Evolutionary conservation across 306 rosid species (phyloP).

Genomic region (Trifolium fragiferum): DNA sequence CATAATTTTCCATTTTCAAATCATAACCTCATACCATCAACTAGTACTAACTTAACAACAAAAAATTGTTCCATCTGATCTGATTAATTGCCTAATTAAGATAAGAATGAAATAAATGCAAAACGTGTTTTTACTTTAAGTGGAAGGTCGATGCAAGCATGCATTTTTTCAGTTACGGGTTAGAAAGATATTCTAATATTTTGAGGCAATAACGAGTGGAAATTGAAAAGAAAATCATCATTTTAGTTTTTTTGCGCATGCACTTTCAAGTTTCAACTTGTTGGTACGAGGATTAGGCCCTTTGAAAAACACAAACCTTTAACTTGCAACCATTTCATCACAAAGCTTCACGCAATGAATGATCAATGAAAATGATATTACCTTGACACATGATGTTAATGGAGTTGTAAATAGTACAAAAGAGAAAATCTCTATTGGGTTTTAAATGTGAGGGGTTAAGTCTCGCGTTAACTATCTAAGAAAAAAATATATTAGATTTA

Average conservation of each 20-base stretch:
- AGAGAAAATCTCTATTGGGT: no score
- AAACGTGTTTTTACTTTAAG: slow-evolving; percentile 41
- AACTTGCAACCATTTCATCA: slow-evolving; percentile 30
- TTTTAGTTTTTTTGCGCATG: slow-evolving; percentile 3
- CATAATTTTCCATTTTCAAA: neutral
- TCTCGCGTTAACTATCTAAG: no score
- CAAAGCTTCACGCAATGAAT: slow-evolving; percentile 62
- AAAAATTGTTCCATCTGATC: neutral
- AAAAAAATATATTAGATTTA: no score
- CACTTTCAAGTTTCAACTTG: slow-evolving; percentile 36
- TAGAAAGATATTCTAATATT: slow-evolving; percentile 48
- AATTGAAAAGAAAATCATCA: slow-evolving; percentile 1
- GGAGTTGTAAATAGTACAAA: neutral
- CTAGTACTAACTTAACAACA: neutral
- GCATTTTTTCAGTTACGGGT: slow-evolving; percentile 48
- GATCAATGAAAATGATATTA: slow-evolving; percentile 15
- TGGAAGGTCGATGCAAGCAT: slow-evolving; percentile 49
- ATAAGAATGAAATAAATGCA: slow-evolving; percentile 31
- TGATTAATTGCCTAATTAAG: neutral
- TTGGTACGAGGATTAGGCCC: slow-evolving; percentile 32
- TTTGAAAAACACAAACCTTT: neutral
- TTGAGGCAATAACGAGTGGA: slow-evolving; percentile 32
- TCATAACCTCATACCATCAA: neutral
- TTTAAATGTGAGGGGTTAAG: no score
- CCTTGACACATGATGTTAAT: neutral